Evolutionary conservation across 352 stramenopile genomes (phyloP), one percentile per base, ranked within the genome.

Genomic region (Phytophthora uliginosa): DNA sequence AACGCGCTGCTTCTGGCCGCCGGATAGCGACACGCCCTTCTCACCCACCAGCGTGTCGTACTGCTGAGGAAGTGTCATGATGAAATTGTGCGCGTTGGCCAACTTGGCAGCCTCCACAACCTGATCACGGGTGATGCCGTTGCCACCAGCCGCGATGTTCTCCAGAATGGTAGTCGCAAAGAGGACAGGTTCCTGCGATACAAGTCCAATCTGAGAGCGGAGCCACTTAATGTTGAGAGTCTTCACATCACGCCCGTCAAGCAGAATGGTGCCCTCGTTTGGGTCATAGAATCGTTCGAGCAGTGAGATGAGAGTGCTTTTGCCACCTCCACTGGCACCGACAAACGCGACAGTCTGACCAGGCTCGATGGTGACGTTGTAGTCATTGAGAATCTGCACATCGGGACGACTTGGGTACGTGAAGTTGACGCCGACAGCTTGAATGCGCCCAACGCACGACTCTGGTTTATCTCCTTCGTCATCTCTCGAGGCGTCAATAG

Each of bases 251-350:
- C 77, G 76, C 18, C 90, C 94, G 65, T 98, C 91, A 20, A 98
- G 87, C 4, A 83, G 59, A 13, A 99, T 82, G 2, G 58, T 48
- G 15, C 96, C 95, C 15, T 71, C 63, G 42, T 60, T 72, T 2
- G 90, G 89, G 60, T 97, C 86, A 74, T 99, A 99, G 59, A 98
- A 98, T 12, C 94, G 73, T 57, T 98, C 79, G 8, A 81, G 54
- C 33, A 98, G 77, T 0, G 74, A 24, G 36, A 84, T 75, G 53
- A 98, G 55, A 1, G 77, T 84, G 13, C 73, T 81, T 36, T 84
- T 84, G 2, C 77, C 77, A 15, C 73, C 71, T 2, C 77, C 77
- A 60, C 77, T 84, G 0, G 77, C 36, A 2, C 77, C 77, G 0
- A 74, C 77, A 22, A 81, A 81, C 0, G 74, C 74, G 0, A 81